Percentiles rank a stretch among this genome's conserved stretches.
phyloP scores from a whole-genome alignment of 2,329 filamentous ascomycete genomes.

The Stagonosporopsis chrysanthemi region DNA sequence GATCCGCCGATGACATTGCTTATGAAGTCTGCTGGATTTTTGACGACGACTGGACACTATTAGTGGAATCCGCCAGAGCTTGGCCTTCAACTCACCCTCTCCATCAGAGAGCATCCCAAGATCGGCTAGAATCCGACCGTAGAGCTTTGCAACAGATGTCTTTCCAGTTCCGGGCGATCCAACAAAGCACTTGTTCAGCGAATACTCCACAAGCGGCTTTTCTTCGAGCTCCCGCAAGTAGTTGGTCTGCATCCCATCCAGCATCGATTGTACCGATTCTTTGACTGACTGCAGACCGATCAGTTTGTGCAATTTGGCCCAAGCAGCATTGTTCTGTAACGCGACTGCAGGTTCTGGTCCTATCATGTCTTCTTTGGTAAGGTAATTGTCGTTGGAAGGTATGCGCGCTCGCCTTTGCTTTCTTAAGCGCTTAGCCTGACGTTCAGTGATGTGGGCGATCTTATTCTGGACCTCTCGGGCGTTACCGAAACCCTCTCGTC shows the following conservation, averaged over 20 bases:
- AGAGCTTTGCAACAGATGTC: conserved; percentile 76
- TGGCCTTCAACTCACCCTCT: conserved; percentile 60
- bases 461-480: conserved; percentile 72
- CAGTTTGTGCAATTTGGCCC: conserved; percentile 64
- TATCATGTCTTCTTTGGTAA: conserved; percentile 74
- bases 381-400: conserved; percentile 63
- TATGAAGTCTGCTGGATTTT: conserved; percentile 78
- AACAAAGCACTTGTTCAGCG: conserved; percentile 73
- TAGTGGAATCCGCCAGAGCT: not conserved
- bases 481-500: conserved; percentile 74
- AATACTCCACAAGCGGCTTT: conserved; percentile 65
- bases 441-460: conserved; percentile 60
- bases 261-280: conserved; percentile 62
- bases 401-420: conserved; percentile 54
- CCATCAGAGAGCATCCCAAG: conserved; percentile 72
- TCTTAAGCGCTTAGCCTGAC: conserved; percentile 66
- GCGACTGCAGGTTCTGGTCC: conserved; percentile 69
- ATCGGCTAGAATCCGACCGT: conserved; percentile 72
- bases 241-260: conserved; percentile 70
- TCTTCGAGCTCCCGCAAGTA: conserved; percentile 72
- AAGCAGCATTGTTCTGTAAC: conserved; percentile 62
- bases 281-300: conserved; percentile 71
- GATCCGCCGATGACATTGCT: conserved; percentile 70
- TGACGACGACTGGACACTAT: conserved; percentile 65
- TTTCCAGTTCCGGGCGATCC: conserved; percentile 79